Evolutionary conservation across 495 filamentous ascomycete genomes (phyloP).

Genomic region (Penicillium samsonianum): DNA sequence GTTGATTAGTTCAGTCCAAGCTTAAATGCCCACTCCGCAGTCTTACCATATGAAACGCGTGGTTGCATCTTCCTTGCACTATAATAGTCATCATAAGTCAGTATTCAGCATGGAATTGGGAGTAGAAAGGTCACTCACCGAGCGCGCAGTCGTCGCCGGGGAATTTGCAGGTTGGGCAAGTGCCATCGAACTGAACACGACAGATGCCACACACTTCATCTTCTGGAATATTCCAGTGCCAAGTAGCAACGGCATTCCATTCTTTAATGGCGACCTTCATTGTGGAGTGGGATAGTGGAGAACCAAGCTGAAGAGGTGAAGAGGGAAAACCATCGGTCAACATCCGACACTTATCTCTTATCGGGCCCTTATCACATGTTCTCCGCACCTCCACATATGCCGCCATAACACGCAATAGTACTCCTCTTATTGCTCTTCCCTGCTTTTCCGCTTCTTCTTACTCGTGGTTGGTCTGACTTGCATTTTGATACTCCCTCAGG

Average conservation of each 20-base stretch:
- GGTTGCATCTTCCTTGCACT: constrained; percentile 96
- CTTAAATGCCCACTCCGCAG: constrained; percentile 11
- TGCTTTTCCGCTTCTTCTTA: not conserved
- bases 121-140: constrained; percentile 54
- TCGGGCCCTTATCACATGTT: constrained; percentile 35
- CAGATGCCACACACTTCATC: constrained; percentile 99
- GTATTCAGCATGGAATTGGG: not conserved
- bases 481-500: not conserved
- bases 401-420: constrained; percentile 7
- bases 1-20: constrained; percentile 10
- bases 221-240: constrained; percentile 97
- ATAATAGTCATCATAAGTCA: constrained; percentile 5
- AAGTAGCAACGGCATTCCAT: constrained; percentile 93
- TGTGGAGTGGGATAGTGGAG: constrained; percentile 11
- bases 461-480: not conserved
- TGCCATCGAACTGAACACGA: constrained; percentile 95
- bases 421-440: constrained; percentile 9
- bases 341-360: constrained; percentile 8
- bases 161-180: constrained; percentile 96
- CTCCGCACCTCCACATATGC: constrained; percentile 21
- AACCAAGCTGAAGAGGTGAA: constrained; percentile 3
- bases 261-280: constrained; percentile 95
- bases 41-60: constrained; percentile 93
- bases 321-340: constrained; percentile 10
- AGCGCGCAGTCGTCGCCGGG: constrained; percentile 94